Evolutionary conservation across 2,329 filamentous ascomycete species (phyloP), one percentile per base, ranked within the genome.

Genomic region (Ilyonectria destructans): DNA sequence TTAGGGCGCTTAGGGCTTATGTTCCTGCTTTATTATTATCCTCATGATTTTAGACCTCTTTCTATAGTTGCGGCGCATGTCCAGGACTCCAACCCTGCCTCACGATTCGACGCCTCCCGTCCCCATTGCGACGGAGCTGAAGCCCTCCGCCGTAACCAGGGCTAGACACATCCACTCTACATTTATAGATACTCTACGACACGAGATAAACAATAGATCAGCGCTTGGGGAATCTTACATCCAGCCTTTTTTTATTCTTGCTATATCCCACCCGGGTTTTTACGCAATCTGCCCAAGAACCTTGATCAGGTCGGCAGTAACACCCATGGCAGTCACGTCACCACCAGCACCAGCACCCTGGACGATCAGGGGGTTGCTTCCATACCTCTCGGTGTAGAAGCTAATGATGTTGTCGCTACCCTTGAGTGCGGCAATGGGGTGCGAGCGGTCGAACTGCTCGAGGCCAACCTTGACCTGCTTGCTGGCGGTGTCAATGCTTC

Each of bases 321-420:
- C 96, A 68, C 96, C 96, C 96, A 98, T 98, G 31, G 96, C 96
- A 37, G 96, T 99, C 60, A 98, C 95, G 51, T 98, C 95, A 71
- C 93, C 95, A 75, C 96, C 96, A 29, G 96, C 96, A 69, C 95
- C 96, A 40, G 94, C 95, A 67, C 96, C 96, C 85, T 98, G 96
- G 71, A 99, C 90, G 79, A 98, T 97, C 70, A 99, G 86, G 49
- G 96, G 95, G 82, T 96, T 97, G 79, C 86, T 88, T 66, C 95
- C 95, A 79, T 99, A 99, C 77, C 96, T 89, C 87, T 97, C 93
- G 6, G 96, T 99, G 84, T 98, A 97, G 86, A 99, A 98, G 86
- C 92, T 97, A 80, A 99, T 97, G 80, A 99, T 97, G 85, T 99
- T 99, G 81, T 98, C 96, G 81, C 95, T 98, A 40, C 96, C 96